Base-by-base conservation (phyloP, 176 grass and related monocot species). In the Zizania latifolia region DNA sequence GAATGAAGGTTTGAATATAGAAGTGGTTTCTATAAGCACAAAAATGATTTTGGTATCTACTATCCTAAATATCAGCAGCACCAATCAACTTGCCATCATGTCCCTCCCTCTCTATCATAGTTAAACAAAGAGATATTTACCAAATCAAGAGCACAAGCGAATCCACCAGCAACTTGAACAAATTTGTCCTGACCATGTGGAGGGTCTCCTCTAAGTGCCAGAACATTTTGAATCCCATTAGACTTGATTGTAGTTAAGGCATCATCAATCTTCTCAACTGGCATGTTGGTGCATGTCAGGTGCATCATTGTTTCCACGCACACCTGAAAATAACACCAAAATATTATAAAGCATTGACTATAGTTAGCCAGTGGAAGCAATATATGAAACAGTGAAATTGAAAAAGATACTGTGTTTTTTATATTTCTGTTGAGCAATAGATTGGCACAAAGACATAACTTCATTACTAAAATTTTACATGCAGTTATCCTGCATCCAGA, bases 271-370 rank as follows among this genome's bases (percentile, higher is more conserved):
- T 96, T 91, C 83, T 96, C 92, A 36, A 96, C 72, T 33, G 86
- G 92, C 92, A 96, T 96, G 72, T 96, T 96, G 53, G 89, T 96
- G 74, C 92, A 96, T 78, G 92, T 96, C 77, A 96, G 80, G 61
- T 96, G 92, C 92, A 96, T 96, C 92, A 96, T 96, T 62, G 92
- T 87, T 89, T 96, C 92, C 48, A 96, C 92, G 2, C 92, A 96
- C 4, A 96, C 75, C 92, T 96, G 54, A 80, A 71, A 81, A 78
- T 44, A 45, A 5, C 40, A 83, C 36, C 44, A 21, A 80, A 45
- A 57, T 54, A 36, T 34, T 73, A 69, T 6, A 70, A 76, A 29
- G 0, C 12, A 50, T 51, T 15, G 0, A 43, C 6, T 17, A 75
- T 57, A 81, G 6, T 43, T 80, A 11, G 6, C 2, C 19, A 48